phyloP scores from a whole-genome alignment of 768 basidiomycete species.

The Sporobolomyces roseus region DNA sequence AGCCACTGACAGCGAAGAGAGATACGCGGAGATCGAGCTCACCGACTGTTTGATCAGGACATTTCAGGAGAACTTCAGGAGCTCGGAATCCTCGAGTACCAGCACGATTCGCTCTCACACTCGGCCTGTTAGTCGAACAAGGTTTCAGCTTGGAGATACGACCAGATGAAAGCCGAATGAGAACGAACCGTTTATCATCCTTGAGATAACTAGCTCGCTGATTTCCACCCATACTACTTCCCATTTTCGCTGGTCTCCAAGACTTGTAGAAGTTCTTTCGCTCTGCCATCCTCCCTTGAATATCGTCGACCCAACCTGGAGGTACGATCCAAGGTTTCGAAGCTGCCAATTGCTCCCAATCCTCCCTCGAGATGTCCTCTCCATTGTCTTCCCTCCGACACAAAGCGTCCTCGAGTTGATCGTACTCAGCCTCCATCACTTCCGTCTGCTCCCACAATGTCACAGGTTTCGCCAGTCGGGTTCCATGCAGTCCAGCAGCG shows the following conservation, averaged over 20 bases:
- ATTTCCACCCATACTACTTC: constrained; percentile 50
- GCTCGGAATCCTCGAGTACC: constrained; percentile 96
- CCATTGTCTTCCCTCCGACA: constrained; percentile 26
- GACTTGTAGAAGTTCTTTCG: constrained; percentile 29
- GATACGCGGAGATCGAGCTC: constrained; percentile 44
- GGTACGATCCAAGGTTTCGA: constrained; percentile 46
- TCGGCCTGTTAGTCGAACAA: constrained; percentile 58
- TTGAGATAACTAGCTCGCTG: constrained; percentile 70
- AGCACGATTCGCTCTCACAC: constrained; percentile 88
- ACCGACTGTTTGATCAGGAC: constrained; percentile 88
- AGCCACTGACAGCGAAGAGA: neutral
- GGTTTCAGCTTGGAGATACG: neutral
- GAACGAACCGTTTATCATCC: constrained; percentile 48
- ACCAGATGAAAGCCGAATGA: neutral
- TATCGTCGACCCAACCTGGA: constrained; percentile 16
- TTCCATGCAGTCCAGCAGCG: constrained; percentile 31
- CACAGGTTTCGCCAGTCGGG: constrained; percentile 12
- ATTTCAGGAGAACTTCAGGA: constrained; percentile 92
- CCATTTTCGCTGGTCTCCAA: constrained; percentile 43
- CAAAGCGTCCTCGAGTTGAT: neutral
- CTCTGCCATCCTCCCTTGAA: constrained; percentile 29
- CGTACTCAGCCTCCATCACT: constrained; percentile 28
- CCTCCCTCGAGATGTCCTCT: constrained; percentile 58
- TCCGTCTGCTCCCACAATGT: constrained; percentile 32
- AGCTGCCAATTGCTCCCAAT: constrained; percentile 61